Evolutionary conservation across 352 stramenopile species (phyloP), one percentile per base, ranked within the genome.

Genomic region (Phytophthora syringae): DNA sequence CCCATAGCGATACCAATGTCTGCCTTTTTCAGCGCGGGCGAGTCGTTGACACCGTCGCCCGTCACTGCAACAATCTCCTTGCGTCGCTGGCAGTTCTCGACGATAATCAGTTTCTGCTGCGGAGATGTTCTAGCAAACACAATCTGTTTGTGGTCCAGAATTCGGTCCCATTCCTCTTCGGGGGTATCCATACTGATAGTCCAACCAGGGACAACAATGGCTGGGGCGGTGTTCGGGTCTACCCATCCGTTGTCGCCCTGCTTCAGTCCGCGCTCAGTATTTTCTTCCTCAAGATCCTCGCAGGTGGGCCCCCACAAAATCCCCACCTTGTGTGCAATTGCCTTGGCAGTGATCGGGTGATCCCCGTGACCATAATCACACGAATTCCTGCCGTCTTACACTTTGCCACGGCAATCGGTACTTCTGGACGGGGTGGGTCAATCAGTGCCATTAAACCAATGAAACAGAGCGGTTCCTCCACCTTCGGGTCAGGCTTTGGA

Each of bases 1-100:
- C 97, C 97, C 97, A 99, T 99, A 3, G 97, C 97, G 63, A 99
- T 97, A 76, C 97, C 97, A 79, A 99, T 98, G 66, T 99, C 95
- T 6, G 97, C 97, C 70, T 97, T 92, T 70, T 98, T 98, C 7
- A 99, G 72, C 7, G 97, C 97, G 27, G 97, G 97, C 11, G 97
- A 95, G 72, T 99, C 97, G 67, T 99, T 99, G 7, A 99, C 97
- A 74, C 97, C 97, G 76, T 99, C 97, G 18, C 97, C 97, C 18
- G 95, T 99, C 63, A 99, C 95, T 15, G 93, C 93, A 9, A 98
- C 90, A 27, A 98, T 92, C 44, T 97, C 83, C 11, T 92, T 92
- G 4, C 69, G 74, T 10, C 84, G 75, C 72, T 97, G 87, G 52
- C 82, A 88, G 45, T 95, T 92, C 53, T 97, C 88, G 6, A 99